Conservation (phyloP, 805 yeast genomes). For the Candida nanaspora region DNA sequence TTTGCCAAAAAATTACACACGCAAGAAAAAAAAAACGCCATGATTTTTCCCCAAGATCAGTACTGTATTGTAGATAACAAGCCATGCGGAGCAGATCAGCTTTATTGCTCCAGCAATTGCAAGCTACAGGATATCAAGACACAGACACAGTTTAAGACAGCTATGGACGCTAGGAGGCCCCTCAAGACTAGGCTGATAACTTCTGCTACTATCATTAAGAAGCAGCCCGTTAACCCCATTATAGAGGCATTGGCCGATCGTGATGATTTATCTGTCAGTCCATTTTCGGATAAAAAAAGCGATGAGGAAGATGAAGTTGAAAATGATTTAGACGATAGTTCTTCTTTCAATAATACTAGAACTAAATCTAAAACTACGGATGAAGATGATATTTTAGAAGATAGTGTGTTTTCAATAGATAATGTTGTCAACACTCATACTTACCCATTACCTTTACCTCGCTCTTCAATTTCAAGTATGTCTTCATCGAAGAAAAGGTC, state of each 20-base stretch:
- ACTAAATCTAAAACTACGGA: no score
- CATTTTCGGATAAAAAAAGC: no score
- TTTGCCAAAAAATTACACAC: no score
- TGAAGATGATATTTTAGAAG: conserved; percentile 1
- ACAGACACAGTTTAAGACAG: neutral
- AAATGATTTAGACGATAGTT: conserved; percentile 12
- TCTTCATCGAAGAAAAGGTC: conserved; percentile 1
- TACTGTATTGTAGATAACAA: conserved; percentile 18
- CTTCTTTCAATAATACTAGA: conserved; percentile 15
- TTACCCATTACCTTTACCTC: neutral
- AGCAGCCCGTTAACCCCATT: neutral
- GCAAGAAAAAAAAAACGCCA: no score
- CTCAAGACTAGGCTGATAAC: conserved; percentile 2
- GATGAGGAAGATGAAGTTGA: neutral
- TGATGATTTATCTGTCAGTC: no score
- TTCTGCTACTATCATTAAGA: conserved; percentile 10
- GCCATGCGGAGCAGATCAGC: neutral
- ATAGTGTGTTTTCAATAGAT: conserved; percentile 2
- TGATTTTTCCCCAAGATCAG: conserved; percentile 16
- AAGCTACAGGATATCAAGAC: conserved; percentile 9
- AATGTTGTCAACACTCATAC: neutral
- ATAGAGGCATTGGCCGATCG: neutral
- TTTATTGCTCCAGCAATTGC: conserved; percentile 17
- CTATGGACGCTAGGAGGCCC: neutral
- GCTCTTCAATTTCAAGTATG: conserved; percentile 1